Percentiles rank a stretch among this genome's conserved stretches.
Evolutionary conservation across 495 filamentous ascomycete species (phyloP).

Genomic region (Penicillium psychrofluorescens): DNA sequence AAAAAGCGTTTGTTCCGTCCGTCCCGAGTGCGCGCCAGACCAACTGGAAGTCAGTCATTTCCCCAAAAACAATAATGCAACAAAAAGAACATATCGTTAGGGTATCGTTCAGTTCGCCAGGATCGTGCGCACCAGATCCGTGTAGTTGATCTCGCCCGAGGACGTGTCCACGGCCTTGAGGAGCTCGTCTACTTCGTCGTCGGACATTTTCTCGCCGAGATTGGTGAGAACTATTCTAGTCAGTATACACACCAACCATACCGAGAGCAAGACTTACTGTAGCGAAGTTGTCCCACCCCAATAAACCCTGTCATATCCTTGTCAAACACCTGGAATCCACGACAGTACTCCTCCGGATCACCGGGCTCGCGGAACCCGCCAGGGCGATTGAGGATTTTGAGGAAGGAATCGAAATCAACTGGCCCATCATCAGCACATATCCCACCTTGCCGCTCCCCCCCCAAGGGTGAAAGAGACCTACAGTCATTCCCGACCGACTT

Average conservation of each 20-base stretch:
- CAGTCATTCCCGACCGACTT: conserved; percentile 81
- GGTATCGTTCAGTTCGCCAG: conserved; percentile 69
- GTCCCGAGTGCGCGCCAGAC: no score
- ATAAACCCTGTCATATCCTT: conserved; percentile 98
- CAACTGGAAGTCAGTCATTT: background rate
- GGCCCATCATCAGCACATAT: background rate
- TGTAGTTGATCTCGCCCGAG: conserved; percentile 94
- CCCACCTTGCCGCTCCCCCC: background rate
- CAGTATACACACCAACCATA: background rate
- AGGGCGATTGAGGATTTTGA: conserved; percentile 90
- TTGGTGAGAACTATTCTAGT: conserved; percentile 70
- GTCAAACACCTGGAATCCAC: conserved; percentile 98
- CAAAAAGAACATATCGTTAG: conserved; percentile 7
- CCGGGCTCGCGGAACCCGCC: conserved; percentile 97
- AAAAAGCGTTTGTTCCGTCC: no score
- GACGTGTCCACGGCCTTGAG: conserved; percentile 94
- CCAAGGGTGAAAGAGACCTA: conserved; percentile 37
- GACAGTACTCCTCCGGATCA: conserved; percentile 95
- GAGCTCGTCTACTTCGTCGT: conserved; percentile 96
- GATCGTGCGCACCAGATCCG: conserved; percentile 87
- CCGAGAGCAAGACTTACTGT: conserved; percentile 47
- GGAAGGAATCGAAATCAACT: conserved; percentile 98
- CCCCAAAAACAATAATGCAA: conserved; percentile 8
- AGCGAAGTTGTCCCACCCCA: conserved; percentile 91
- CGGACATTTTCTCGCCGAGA: conserved; percentile 96